phyloP scores from a whole-genome alignment of 1,284 basidiomycete species.

The Ustilago xerochloae region DNA sequence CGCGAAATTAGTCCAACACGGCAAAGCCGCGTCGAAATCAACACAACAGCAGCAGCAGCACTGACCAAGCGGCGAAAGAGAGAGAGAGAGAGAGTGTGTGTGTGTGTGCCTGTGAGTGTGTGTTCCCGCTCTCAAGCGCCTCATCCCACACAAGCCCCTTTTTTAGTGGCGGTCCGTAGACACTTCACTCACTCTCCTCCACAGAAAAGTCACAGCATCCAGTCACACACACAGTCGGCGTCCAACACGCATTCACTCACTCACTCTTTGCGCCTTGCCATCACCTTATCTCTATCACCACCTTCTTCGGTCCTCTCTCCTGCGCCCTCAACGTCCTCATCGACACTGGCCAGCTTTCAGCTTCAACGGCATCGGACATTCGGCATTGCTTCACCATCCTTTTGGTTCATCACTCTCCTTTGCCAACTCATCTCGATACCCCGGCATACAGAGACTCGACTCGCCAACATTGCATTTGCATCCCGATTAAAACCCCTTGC shows the following conservation, averaged over 20 bases:
- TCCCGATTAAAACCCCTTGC: no score
- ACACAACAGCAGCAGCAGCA: neutral
- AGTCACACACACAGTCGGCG: neutral
- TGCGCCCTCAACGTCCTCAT: neutral
- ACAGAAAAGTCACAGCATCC: neutral
- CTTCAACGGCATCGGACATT: no score
- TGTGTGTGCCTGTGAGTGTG: neutral
- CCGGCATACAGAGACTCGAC: neutral
- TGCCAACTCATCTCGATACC: constrained; percentile 1
- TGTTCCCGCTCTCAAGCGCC: neutral
- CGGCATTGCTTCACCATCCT: neutral
- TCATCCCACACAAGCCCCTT: neutral
- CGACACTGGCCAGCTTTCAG: no score
- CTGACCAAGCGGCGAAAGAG: neutral
- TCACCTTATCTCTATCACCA: neutral
- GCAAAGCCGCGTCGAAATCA: neutral
- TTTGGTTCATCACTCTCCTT: no score
- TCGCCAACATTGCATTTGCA: no score
- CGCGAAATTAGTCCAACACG: constrained; percentile 2
- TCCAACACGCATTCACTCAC: neutral
- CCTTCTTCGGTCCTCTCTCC: neutral
- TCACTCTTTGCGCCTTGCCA: neutral
- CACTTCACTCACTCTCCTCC: constrained; percentile 1
- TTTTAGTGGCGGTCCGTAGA: no score
- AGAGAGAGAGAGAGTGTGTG: neutral